A percentile compares a stretch with the other conserved stretches of the same genome.
These are phyloP conservation scores for Cajanus cajan DNA, from an alignment of 306 rosid genomes.

Conservation along the genomic window DNA sequence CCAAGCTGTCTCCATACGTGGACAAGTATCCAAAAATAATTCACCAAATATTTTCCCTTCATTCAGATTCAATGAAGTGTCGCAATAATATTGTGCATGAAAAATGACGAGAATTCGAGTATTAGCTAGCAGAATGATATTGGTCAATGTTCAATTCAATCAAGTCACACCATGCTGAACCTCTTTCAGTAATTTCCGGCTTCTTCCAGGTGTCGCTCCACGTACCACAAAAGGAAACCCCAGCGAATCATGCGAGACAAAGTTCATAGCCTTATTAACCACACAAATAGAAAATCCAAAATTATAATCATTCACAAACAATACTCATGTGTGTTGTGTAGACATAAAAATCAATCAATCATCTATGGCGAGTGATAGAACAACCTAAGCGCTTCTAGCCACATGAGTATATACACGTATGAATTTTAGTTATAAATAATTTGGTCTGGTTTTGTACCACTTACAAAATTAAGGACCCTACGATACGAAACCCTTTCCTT, in stretches of 20 bases:
- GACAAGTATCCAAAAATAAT: constrained; percentile 4
- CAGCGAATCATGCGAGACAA: background rate
- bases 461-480: constrained; percentile 24
- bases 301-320: constrained; percentile 16
- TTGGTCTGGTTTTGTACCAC: constrained; percentile 18
- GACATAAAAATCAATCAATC: constrained; percentile 37
- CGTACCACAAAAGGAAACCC: constrained; percentile 9
- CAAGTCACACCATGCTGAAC: constrained; percentile 16
- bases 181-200: constrained; percentile 20
- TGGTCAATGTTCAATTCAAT: constrained; percentile 40
- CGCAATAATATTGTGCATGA: background rate
- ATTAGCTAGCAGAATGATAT: constrained; percentile 29
- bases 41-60: background rate
- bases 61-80: background rate
- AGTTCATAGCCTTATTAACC: background rate
- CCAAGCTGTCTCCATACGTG: background rate
- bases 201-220: constrained; percentile 41
- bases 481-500: constrained; percentile 17
- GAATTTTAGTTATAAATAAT: constrained; percentile 27
- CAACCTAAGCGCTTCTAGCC: constrained; percentile 23
- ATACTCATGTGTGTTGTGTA: background rate
- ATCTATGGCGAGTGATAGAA: constrained; percentile 18
- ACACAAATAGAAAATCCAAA: background rate
- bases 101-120: constrained; percentile 5
- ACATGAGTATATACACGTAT: constrained; percentile 32